phyloP scores from a whole-genome alignment of 2,329 filamentous ascomycete genomes.

The Ophiostoma ips region DNA sequence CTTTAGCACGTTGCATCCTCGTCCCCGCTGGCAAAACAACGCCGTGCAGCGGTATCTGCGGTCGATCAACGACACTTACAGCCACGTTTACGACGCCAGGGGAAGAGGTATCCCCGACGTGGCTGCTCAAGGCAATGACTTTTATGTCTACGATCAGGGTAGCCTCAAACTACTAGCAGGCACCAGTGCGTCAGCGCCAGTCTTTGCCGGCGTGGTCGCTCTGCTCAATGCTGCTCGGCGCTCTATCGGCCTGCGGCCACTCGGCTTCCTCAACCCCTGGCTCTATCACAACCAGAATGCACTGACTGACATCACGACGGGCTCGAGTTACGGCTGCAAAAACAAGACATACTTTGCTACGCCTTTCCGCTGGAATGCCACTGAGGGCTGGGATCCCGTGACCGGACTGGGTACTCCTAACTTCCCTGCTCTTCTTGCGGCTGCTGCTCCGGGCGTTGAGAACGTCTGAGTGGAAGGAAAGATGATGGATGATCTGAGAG shows the following conservation, averaged over 20 bases:
- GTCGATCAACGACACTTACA: slow-evolving; percentile 28
- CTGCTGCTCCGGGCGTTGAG: slow-evolving; percentile 8
- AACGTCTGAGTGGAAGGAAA: slow-evolving; percentile 1
- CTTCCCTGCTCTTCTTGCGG: slow-evolving; percentile 10
- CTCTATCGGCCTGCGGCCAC: slow-evolving; percentile 20
- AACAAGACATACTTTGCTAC: slow-evolving; percentile 9
- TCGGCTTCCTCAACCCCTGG: slow-evolving; percentile 32
- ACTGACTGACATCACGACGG: slow-evolving; percentile 18
- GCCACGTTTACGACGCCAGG: slow-evolving; percentile 27
- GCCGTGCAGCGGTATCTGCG: slow-evolving; percentile 26
- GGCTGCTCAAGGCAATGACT: slow-evolving; percentile 35
- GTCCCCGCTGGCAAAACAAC: slow-evolving; percentile 27
- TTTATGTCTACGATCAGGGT: slow-evolving; percentile 16
- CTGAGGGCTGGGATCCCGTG: slow-evolving; percentile 21
- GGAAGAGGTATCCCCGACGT: slow-evolving; percentile 36
- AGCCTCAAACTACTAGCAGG: slow-evolving; percentile 13
- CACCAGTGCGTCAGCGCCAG: slow-evolving; percentile 26
- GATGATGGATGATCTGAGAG: too few species aligned
- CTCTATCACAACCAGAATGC: slow-evolving; percentile 20
- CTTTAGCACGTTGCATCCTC: slow-evolving; percentile 32
- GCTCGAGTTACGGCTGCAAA: slow-evolving; percentile 16
- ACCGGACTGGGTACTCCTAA: slow-evolving; percentile 20
- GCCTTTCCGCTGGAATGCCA: slow-evolving; percentile 19
- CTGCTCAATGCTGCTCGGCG: slow-evolving; percentile 30
- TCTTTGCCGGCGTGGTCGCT: slow-evolving; percentile 28